Percentiles rank a stretch among this genome's conserved stretches.
Conservation (phyloP, 352 stramenopile species). For the Phytopythium ostracodes region DNA sequence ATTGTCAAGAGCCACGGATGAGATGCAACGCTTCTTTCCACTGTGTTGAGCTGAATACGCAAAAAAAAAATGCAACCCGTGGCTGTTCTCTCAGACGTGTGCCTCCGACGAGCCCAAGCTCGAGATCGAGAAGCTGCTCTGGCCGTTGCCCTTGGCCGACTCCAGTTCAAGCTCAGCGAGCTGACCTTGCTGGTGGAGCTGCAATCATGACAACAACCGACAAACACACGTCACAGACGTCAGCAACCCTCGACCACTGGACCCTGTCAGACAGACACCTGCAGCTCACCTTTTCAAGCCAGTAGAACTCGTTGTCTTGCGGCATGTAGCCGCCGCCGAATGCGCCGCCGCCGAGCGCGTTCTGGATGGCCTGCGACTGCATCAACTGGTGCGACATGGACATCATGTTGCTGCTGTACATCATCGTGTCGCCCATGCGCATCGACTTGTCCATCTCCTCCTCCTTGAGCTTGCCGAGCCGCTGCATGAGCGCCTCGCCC, state of each 20-base stretch:
- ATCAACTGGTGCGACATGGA: constrained; percentile 87
- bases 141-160: constrained; percentile 25
- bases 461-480: constrained; percentile 67
- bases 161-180: constrained; percentile 38
- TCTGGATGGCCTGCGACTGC: constrained; percentile 83
- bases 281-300: constrained; percentile 80
- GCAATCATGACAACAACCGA: constrained; percentile 8
- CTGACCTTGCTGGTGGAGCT: constrained; percentile 66
- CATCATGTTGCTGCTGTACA: constrained; percentile 58
- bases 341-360: constrained; percentile 39
- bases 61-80: constrained; percentile 5
- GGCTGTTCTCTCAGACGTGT: neutral
- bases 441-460: constrained; percentile 87
- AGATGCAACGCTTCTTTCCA: neutral
- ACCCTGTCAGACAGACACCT: neutral
- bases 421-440: constrained; percentile 77
- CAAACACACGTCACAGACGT: constrained; percentile 9
- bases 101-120: constrained; percentile 30
- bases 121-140: constrained; percentile 46
- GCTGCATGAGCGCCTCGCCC: constrained; percentile 68
- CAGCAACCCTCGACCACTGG: constrained; percentile 2
- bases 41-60: constrained; percentile 2
- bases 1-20: neutral
- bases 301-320: constrained; percentile 87
- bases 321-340: constrained; percentile 44